These are phyloP conservation scores for Eurotiales sp. DNA, from an alignment of 2,329 filamentous ascomycete genomes.

Conservation along the genomic window DNA sequence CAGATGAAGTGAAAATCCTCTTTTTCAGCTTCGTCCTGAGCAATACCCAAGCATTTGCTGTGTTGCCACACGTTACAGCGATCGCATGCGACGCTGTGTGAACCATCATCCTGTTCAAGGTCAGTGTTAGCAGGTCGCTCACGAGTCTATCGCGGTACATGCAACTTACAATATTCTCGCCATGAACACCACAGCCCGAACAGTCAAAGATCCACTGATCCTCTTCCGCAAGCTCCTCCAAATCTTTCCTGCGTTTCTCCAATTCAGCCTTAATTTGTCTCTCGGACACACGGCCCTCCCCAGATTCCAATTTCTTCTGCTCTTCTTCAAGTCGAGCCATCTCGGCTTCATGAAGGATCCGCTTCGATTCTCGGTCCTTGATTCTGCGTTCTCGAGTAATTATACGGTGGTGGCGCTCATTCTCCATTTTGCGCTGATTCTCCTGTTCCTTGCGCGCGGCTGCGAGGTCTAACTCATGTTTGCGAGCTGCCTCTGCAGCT, in stretches of 20 bases:
- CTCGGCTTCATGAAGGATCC: slow-evolving; percentile 79
- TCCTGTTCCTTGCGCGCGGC: slow-evolving; percentile 59
- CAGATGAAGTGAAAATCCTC: slow-evolving; percentile 88
- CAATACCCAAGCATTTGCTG: slow-evolving; percentile 82
- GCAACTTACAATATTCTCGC: slow-evolving; percentile 66
- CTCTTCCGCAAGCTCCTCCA: slow-evolving; percentile 70
- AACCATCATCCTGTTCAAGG: slow-evolving; percentile 69
- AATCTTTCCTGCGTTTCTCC: slow-evolving; percentile 70
- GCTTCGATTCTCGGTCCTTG: slow-evolving; percentile 78
- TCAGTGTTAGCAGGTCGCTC: slow-evolving; percentile 18
- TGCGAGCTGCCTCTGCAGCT: slow-evolving; percentile 65
- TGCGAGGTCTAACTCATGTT: slow-evolving; percentile 60
- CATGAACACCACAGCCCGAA: slow-evolving; percentile 77
- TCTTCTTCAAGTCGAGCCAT: slow-evolving; percentile 74
- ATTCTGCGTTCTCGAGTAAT: slow-evolving; percentile 81
- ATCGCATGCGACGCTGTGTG: slow-evolving; percentile 91
- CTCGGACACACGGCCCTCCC: slow-evolving; percentile 65
- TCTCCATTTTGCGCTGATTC: slow-evolving; percentile 61
- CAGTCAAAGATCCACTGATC: slow-evolving; percentile 90
- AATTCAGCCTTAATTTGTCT: slow-evolving; percentile 78
- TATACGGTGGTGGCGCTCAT: slow-evolving; percentile 73
- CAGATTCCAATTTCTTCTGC: slow-evolving; percentile 57
- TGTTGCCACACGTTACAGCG: slow-evolving; percentile 96
- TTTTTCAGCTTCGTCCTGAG: slow-evolving; percentile 72
- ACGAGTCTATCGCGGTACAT: not conserved